A percentile compares a stretch with the other conserved stretches of the same genome.
Conservation (phyloP, 345 rosid species). For the Moringa oleifera region DNA sequence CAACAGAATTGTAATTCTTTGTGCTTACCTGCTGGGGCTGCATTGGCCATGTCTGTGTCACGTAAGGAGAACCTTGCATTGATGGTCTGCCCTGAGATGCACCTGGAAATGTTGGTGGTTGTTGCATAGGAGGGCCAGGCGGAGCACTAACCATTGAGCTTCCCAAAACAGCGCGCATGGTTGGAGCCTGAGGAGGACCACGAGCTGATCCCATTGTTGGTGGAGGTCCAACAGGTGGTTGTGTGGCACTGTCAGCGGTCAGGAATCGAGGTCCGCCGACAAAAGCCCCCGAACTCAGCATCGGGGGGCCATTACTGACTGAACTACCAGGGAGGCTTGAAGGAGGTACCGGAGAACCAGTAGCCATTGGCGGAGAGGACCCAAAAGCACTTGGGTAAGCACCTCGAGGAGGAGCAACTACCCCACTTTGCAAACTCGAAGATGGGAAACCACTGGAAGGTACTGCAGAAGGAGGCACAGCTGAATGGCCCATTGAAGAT, state of each 20-base stretch:
- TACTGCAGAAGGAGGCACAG: slow-evolving; percentile 17
- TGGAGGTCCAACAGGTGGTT: slow-evolving; percentile 44
- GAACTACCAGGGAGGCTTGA: slow-evolving; percentile 28
- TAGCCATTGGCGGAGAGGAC: slow-evolving; percentile 34
- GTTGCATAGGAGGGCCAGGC: slow-evolving; percentile 32
- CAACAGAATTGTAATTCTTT: too few relatives aligned
- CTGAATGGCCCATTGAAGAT: slow-evolving; percentile 28
- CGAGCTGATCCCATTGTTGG: slow-evolving; percentile 33
- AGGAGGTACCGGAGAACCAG: slow-evolving; percentile 35
- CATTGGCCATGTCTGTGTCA: slow-evolving; percentile 50
- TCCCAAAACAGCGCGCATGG: slow-evolving; percentile 36
- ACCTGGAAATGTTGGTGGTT: slow-evolving; percentile 37
- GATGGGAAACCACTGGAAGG: slow-evolving; percentile 27
- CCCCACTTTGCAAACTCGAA: slow-evolving; percentile 12
- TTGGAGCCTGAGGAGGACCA: slow-evolving; percentile 46
- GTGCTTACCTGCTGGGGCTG: slow-evolving; percentile 41
- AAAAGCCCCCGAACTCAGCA: slow-evolving; percentile 27
- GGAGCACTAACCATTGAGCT: slow-evolving; percentile 31
- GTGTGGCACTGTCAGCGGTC: slow-evolving; percentile 33
- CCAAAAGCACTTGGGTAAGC: slow-evolving; percentile 44
- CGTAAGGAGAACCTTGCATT: slow-evolving; percentile 53
- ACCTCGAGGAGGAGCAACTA: slow-evolving; percentile 34
- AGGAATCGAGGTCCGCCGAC: slow-evolving; percentile 40
- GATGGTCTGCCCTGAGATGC: slow-evolving; percentile 43
- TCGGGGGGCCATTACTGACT: slow-evolving; percentile 47